These are phyloP conservation scores for Rhodamnia rubescens DNA, from an alignment of 345 rosid genomes.

Conservation along the genomic window DNA sequence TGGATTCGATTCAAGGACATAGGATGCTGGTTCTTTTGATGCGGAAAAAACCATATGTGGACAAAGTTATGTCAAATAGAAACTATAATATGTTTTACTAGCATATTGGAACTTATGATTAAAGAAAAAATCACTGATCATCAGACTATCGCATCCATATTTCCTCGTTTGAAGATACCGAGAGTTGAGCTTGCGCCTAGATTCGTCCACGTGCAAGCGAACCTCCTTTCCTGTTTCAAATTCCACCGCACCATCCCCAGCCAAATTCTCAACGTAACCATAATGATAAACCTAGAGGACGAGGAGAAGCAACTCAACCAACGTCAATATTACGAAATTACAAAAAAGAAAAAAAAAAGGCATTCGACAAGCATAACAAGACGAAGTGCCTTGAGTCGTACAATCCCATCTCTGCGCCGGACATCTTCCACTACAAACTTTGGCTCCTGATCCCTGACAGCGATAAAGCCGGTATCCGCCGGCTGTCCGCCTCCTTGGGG, in stretches of 20 bases:
- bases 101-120: neutral
- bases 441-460: constrained; percentile 10
- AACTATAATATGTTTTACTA: neutral
- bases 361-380: neutral
- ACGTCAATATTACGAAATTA: neutral
- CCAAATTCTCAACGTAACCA: constrained; percentile 36
- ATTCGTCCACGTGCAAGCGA: constrained; percentile 44
- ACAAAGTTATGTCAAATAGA: neutral
- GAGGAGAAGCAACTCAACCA: neutral
- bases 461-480: constrained; percentile 54
- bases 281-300: constrained; percentile 59
- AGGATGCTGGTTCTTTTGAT: neutral
- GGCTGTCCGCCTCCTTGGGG: constrained; percentile 99
- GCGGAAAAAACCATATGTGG: neutral
- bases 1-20: neutral
- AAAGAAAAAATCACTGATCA: neutral
- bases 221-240: constrained; percentile 38
- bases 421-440: constrained; percentile 66
- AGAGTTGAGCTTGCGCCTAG: constrained; percentile 64
- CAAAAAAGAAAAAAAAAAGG: neutral
- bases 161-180: constrained; percentile 20
- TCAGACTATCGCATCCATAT: neutral
- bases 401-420: constrained; percentile 68
- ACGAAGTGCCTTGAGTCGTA: neutral
- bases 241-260: constrained; percentile 16